A percentile compares a stretch with the other conserved stretches of the same genome.
phyloP scores from a whole-genome alignment of 1,284 basidiomycete genomes.

The Sutorius eximius region DNA sequence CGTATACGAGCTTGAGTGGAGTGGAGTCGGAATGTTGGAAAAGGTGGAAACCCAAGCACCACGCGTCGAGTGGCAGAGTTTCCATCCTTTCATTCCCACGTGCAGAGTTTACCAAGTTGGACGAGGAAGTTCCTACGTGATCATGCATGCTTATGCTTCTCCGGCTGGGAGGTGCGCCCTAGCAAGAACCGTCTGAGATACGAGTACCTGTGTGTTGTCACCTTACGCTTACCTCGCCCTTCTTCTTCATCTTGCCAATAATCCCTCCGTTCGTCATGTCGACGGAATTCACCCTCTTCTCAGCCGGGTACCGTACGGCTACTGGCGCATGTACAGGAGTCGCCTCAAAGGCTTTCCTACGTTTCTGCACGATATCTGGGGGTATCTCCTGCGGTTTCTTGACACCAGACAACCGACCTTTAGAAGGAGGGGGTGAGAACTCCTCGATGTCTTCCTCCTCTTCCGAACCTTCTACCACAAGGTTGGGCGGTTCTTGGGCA shows the following conservation, averaged over 20 bases:
- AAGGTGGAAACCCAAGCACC: slow-evolving; percentile 26
- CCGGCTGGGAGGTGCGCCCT: slow-evolving; percentile 8
- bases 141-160: slow-evolving; percentile 9
- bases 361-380: slow-evolving; percentile 13
- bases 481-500: slow-evolving; percentile 2
- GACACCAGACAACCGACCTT: background rate
- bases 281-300: slow-evolving; percentile 1
- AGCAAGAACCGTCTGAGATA: slow-evolving; percentile 3
- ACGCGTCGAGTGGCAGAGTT: slow-evolving; percentile 26
- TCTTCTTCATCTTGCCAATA: slow-evolving; percentile 26
- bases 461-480: slow-evolving; percentile 24
- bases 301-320: slow-evolving; percentile 1
- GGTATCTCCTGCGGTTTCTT: slow-evolving; percentile 23
- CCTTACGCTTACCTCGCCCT: slow-evolving; percentile 24
- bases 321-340: slow-evolving; percentile 1
- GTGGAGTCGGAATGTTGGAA: slow-evolving; percentile 14
- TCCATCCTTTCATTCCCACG: slow-evolving; percentile 5
- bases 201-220: background rate
- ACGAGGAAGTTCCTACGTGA: slow-evolving; percentile 31
- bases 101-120: slow-evolving; percentile 22
- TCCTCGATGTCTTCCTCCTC: slow-evolving; percentile 25
- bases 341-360: slow-evolving; percentile 12
- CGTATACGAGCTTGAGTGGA: slow-evolving; percentile 22
- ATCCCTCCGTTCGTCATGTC: slow-evolving; percentile 10
- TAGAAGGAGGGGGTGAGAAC: slow-evolving; percentile 10